These are phyloP conservation scores for Moniliophthora roreri DNA, from an alignment of 1,284 basidiomycete species.

Conservation along the genomic window DNA sequence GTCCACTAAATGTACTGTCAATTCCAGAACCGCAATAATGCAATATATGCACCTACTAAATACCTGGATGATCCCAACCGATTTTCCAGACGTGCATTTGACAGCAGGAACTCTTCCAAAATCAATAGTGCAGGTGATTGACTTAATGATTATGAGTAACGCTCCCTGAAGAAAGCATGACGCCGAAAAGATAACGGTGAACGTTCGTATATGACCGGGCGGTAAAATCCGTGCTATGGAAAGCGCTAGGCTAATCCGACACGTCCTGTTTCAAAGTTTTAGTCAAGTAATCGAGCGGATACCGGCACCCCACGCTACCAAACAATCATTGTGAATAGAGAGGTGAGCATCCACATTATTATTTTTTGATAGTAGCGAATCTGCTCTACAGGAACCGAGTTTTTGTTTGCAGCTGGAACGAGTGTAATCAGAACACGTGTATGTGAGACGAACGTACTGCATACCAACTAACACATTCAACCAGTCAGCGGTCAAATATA, in stretches of 20 bases:
- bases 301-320: neutral
- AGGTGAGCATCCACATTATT: neutral
- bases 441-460: neutral
- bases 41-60: neutral
- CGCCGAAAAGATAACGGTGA: neutral
- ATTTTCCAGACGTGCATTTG: too few species aligned
- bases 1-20: neutral
- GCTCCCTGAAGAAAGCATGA: neutral
- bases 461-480: neutral
- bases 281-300: neutral
- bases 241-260: neutral
- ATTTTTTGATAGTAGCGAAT: too few species aligned
- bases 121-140: neutral
- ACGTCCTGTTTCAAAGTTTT: neutral
- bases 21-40: neutral
- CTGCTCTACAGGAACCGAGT: too few species aligned
- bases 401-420: too few species aligned
- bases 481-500: neutral
- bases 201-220: neutral
- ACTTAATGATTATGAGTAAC: neutral
- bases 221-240: neutral
- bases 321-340: neutral
- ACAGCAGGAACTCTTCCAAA: too few species aligned
- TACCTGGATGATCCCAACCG: neutral
- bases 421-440: neutral